Evolutionary conservation across 2,329 filamentous ascomycete genomes (phyloP).

Genomic region (Arachnomyces sp.): DNA sequence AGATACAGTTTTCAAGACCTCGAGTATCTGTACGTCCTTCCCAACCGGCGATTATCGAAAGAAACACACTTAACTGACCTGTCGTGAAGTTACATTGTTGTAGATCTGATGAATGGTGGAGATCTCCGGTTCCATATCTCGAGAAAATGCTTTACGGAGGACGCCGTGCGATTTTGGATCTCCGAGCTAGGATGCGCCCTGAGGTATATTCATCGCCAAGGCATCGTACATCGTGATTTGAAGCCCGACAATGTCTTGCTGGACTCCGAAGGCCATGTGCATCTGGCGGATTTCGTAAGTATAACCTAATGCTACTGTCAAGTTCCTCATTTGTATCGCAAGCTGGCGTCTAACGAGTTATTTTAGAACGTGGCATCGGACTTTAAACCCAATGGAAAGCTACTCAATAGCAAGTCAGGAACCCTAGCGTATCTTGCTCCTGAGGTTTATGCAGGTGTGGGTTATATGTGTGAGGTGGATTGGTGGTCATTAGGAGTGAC

Average conservation of each 20-base stretch:
- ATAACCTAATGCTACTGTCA: background rate
- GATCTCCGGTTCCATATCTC: conserved; percentile 97
- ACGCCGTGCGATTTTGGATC: conserved; percentile 95
- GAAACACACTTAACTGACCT: conserved; percentile 16
- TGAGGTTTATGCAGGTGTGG: conserved; percentile 84
- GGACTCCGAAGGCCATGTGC: conserved; percentile 85
- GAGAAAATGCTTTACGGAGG: conserved; percentile 94
- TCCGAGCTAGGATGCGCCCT: conserved; percentile 86
- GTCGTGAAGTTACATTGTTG: conserved; percentile 68
- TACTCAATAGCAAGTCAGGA: conserved; percentile 89
- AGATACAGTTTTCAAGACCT: conserved; percentile 99
- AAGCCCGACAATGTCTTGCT: conserved; percentile 89
- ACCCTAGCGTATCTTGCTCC: conserved; percentile 92
- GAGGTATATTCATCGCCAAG: conserved; percentile 74
- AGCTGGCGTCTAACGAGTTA: background rate
- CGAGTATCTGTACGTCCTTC: conserved; percentile 75
- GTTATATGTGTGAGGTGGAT: conserved; percentile 83
- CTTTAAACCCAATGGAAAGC: conserved; percentile 63
- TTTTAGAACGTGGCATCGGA: conserved; percentile 90
- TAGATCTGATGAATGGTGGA: conserved; percentile 96
- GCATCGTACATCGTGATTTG: conserved; percentile 83
- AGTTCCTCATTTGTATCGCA: background rate
- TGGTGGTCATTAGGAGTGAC: conserved; percentile 98
- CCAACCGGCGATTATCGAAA: background rate
- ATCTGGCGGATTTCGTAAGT: conserved; percentile 92